Conservation (phyloP, 345 rosid species). For the Durio zibethinus region DNA sequence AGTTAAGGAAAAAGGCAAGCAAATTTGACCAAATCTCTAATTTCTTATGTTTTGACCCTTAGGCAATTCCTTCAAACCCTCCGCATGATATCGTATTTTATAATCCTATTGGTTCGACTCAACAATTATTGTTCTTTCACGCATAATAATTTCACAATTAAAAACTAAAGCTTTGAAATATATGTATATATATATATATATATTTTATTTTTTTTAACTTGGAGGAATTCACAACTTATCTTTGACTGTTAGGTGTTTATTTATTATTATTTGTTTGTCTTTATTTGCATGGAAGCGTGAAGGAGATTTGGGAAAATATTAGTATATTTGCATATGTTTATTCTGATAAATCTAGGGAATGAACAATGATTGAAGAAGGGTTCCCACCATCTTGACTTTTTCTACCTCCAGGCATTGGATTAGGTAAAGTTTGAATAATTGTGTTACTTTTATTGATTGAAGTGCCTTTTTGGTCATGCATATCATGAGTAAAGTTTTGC, state of each 20-base stretch:
- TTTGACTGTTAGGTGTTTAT: not conserved
- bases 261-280: not conserved
- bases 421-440: constrained; percentile 47
- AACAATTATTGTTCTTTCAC: not conserved
- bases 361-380: constrained; percentile 35
- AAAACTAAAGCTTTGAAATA: not conserved
- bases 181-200: too few relatives aligned
- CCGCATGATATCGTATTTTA: not conserved
- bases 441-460: constrained; percentile 21
- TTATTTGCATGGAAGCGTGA: not conserved
- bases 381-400: constrained; percentile 39
- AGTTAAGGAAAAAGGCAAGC: not conserved
- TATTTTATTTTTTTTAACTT: too few relatives aligned
- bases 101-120: not conserved
- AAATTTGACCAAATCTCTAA: not conserved
- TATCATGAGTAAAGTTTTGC: not conserved
- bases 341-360: constrained; percentile 17
- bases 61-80: not conserved
- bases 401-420: constrained; percentile 31
- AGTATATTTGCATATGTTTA: not conserved
- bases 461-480: constrained; percentile 1
- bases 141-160: not conserved
- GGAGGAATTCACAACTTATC: not conserved
- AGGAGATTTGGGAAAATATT: not conserved
- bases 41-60: not conserved